Base-by-base conservation (phyloP, 768 basidiomycete genomes). In the Mycena amicta region DNA sequence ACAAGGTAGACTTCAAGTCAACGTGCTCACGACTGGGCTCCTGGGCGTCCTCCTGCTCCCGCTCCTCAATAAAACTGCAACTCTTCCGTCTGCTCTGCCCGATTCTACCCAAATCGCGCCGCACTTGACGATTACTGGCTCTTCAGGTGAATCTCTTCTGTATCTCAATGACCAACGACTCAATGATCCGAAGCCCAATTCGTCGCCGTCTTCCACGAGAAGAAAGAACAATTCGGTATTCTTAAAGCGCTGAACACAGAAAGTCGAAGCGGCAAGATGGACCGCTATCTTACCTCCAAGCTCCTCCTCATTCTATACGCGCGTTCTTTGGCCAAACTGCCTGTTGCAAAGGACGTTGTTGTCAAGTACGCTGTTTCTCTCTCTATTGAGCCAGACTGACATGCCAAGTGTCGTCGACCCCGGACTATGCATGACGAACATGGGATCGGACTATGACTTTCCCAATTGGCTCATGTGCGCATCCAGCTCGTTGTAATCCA, bases 111-210 rank as follows among this genome's bases (percentile, higher is more conserved):
- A 50, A 16, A 50, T 45, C 26, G 29, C 41, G 52, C 56, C 60
- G 12, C 60, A 61, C 40, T 18, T 61, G 29, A 55, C 53, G 1
- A 43, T 61, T 22, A 61, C 60, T 13, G 56, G 60, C 12, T 61
- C 60, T n/a, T 49, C 4, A 23, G 59, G 59, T 60, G 12, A 22
- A 28, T 26, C 18, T 15, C 23, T 5, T 26, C 2, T 12, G 5
- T 39, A 8, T n/a, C 5, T 33, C 5, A 33, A 28, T 8, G 11
- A 18, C 18, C 33, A 18, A 8, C 18, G 33, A 37, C 33, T 37
- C 33, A 37, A n/a, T 37, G 11, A 37, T 18, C 8, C 33, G 13
- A 12, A 25, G 47, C 47, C 13, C 47, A 49, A 13, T 49, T 25
- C 22, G 23, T 49, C 22, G 22, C 22, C 25, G 27, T 13, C n/a